phyloP scores from a whole-genome alignment of 2,329 filamentous ascomycete genomes.

The Neoascochyta sp. region DNA sequence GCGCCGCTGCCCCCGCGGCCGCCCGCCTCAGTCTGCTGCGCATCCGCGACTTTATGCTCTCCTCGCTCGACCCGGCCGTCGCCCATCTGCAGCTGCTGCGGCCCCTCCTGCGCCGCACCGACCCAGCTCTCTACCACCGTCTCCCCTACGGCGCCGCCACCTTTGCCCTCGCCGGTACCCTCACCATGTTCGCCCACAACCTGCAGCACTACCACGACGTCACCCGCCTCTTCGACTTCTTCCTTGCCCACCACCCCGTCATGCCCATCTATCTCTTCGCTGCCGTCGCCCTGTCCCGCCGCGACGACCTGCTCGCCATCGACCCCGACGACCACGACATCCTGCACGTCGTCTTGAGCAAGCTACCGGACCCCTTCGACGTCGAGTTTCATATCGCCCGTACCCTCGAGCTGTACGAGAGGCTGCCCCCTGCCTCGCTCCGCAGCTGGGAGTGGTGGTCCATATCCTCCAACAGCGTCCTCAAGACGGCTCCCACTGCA shows the following conservation, averaged over 20 bases:
- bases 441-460: constrained; percentile 61
- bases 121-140: constrained; percentile 69
- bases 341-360: constrained; percentile 82
- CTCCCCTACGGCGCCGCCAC: constrained; percentile 78
- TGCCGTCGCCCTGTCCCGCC: constrained; percentile 67
- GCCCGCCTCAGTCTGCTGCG: constrained; percentile 81
- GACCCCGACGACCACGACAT: constrained; percentile 74
- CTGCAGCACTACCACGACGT: constrained; percentile 88
- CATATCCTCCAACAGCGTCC: constrained; percentile 72
- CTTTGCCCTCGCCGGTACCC: constrained; percentile 86
- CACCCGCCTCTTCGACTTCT: constrained; percentile 84
- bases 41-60: constrained; percentile 97
- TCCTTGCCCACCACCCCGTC: constrained; percentile 81
- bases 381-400: constrained; percentile 71
- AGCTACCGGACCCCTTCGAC: constrained; percentile 76
- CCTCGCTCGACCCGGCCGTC: constrained; percentile 74
- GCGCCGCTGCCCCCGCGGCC: constrained; percentile 60
- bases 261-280: constrained; percentile 91
- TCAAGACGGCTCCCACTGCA: constrained; percentile 72
- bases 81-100: constrained; percentile 85
- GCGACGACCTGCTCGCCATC: constrained; percentile 81
- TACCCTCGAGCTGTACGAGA: constrained; percentile 60
- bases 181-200: constrained; percentile 96
- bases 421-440: constrained; percentile 69
- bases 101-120: constrained; percentile 69